Evolutionary conservation across 2,329 filamentous ascomycete genomes (phyloP).

Genomic region (Proliferodiscus dingleyae): DNA sequence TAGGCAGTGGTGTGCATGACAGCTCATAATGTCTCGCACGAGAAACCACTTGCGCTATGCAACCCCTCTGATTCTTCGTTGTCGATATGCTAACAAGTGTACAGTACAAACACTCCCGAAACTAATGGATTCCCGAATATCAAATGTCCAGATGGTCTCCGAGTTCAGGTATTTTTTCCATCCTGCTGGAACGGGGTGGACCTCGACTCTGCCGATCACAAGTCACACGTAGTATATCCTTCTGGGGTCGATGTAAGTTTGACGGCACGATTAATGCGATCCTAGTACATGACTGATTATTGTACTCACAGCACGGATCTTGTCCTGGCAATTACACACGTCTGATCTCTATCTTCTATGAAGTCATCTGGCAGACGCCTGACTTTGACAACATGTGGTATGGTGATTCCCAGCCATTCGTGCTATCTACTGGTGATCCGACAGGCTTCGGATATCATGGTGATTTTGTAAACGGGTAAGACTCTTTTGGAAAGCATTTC

Average conservation of each 20-base stretch:
- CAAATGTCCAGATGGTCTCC: constrained; percentile 48
- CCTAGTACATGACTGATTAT: too few relatives aligned
- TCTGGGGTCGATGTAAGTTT: constrained; percentile 13
- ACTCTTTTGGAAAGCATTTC: too few relatives aligned
- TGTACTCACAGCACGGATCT: constrained; percentile 29
- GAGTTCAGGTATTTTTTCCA: constrained; percentile 53
- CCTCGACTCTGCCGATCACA: constrained; percentile 50
- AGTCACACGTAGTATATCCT: constrained; percentile 52
- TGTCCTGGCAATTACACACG: constrained; percentile 50
- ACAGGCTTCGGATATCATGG: constrained; percentile 52
- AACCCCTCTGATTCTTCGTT: too few relatives aligned
- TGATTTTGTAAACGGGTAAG: constrained; percentile 52
- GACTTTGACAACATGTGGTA: constrained; percentile 45
- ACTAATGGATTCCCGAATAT: constrained; percentile 48
- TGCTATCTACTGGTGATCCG: constrained; percentile 46
- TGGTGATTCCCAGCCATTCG: constrained; percentile 43
- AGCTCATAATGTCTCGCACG: too few relatives aligned
- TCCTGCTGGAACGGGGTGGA: constrained; percentile 59
- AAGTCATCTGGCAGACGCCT: constrained; percentile 51
- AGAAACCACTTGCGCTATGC: too few relatives aligned
- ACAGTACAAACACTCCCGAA: constrained; percentile 36
- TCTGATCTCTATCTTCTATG: constrained; percentile 55
- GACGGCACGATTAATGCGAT: too few relatives aligned
- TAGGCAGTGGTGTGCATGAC: too few relatives aligned
- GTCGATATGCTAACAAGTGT: too few relatives aligned